Conservation (phyloP, 2,329 filamentous ascomycete species). For the Colletotrichum eleusines region DNA sequence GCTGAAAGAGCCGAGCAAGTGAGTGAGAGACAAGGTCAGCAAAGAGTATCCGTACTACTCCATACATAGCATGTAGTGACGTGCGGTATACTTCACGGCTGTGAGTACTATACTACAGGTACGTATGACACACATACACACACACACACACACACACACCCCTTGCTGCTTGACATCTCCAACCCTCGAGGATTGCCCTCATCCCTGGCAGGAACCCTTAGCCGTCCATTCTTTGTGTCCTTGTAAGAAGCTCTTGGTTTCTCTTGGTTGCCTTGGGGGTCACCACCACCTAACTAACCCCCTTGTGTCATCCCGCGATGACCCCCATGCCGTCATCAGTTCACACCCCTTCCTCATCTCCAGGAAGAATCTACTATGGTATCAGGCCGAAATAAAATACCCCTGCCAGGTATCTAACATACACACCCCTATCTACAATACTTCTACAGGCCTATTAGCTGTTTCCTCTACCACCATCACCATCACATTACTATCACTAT, state of each 20-base stretch:
- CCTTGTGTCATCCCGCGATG: conserved; percentile 12
- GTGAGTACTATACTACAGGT: too few relatives aligned
- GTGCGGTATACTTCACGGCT: too few relatives aligned
- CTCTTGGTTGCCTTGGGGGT: background rate
- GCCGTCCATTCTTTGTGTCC: conserved; percentile 13
- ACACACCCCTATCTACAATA: too few relatives aligned
- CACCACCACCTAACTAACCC: background rate
- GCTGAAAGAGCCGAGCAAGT: background rate
- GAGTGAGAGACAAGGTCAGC: background rate
- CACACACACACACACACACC: too few relatives aligned
- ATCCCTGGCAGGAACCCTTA: conserved; percentile 23
- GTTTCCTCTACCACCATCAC: too few relatives aligned
- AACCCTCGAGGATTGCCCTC: conserved; percentile 8
- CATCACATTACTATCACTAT: too few relatives aligned
- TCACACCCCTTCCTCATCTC: background rate
- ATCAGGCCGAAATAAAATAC: too few relatives aligned
- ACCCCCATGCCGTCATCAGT: conserved; percentile 35
- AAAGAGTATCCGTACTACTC: background rate
- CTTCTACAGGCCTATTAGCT: too few relatives aligned
- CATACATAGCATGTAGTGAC: background rate
- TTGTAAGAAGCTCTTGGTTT: background rate
- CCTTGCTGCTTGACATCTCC: background rate
- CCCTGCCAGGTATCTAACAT: too few relatives aligned
- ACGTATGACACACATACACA: too few relatives aligned
- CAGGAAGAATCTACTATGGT: too few relatives aligned